phyloP scores from a whole-genome alignment of 305 asterid species.

The Rubia tinctorum region DNA sequence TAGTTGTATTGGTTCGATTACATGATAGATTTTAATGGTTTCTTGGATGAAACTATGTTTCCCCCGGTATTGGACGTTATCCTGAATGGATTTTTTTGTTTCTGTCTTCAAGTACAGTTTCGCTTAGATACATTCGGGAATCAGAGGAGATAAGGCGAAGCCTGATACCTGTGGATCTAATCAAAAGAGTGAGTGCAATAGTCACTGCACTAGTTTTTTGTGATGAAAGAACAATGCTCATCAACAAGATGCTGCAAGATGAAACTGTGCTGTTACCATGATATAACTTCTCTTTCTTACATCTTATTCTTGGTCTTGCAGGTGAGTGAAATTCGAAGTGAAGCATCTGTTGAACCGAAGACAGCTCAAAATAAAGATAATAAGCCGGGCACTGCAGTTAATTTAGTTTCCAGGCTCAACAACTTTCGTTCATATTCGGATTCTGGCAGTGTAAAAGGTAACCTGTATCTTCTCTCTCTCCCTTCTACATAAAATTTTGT shows the following conservation, averaged over 20 bases:
- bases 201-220: not conserved
- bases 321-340: conserved; percentile 76
- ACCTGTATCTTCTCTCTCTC: not conserved
- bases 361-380: conserved; percentile 52
- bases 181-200: conserved; percentile 62
- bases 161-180: conserved; percentile 79
- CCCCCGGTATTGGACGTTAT: not conserved
- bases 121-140: conserved; percentile 51
- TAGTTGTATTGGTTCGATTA: not conserved
- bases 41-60: not conserved
- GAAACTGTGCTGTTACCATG: not conserved
- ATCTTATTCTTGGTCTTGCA: conserved; percentile 19
- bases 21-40: not conserved
- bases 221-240: not conserved
- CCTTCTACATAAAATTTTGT: not conserved
- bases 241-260: not conserved
- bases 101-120: conserved; percentile 5
- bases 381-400: conserved; percentile 73
- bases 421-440: conserved; percentile 77
- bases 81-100: not conserved
- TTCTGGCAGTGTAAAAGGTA: conserved; percentile 73
- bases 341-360: conserved; percentile 44
- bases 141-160: conserved; percentile 75
- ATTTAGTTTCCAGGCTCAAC: conserved; percentile 73
- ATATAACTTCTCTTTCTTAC: not conserved